Percentiles rank a stretch among this genome's conserved stretches.
Evolutionary conservation across 2,329 filamentous ascomycete species (phyloP).

Genomic region (Fusarium pseudoanthophilum): DNA sequence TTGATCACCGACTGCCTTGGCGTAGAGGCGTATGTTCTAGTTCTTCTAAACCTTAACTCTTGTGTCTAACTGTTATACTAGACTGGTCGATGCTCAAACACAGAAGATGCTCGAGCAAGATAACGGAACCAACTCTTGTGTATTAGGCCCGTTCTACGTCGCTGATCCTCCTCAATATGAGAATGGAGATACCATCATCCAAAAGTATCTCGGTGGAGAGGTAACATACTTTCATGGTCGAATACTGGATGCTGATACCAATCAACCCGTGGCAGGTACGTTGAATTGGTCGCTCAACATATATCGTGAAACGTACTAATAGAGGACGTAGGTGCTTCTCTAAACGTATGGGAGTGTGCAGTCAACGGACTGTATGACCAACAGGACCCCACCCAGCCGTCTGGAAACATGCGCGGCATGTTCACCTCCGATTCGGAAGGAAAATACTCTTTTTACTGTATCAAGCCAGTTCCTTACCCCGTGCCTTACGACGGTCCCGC

Average conservation of each 20-base stretch:
- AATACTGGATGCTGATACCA: not conserved
- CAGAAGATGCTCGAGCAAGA: not conserved
- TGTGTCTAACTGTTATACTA: not conserved
- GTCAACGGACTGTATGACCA: not conserved
- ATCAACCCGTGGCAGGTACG: not conserved
- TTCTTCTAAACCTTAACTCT: fast-evolving
- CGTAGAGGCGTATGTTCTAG: not conserved
- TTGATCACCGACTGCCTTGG: not conserved
- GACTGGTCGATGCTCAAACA: not conserved
- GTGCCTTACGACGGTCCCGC: not conserved
- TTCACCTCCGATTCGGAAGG: not conserved
- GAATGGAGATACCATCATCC: not conserved
- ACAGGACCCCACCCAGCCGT: not conserved
- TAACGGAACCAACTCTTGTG: not conserved
- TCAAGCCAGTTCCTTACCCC: not conserved
- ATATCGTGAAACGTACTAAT: no score
- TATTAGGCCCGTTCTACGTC: not conserved
- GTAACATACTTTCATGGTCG: not conserved
- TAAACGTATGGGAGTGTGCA: not conserved
- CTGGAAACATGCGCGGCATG: not conserved
- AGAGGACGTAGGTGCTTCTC: not conserved
- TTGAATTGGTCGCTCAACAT: no score
- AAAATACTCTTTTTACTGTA: not conserved
- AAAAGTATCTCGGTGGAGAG: not conserved
- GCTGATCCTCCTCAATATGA: not conserved